Percentiles rank a stretch among this genome's conserved stretches.
phyloP scores from a whole-genome alignment of 2,329 filamentous ascomycete genomes.

The Aspergillus tanneri region DNA sequence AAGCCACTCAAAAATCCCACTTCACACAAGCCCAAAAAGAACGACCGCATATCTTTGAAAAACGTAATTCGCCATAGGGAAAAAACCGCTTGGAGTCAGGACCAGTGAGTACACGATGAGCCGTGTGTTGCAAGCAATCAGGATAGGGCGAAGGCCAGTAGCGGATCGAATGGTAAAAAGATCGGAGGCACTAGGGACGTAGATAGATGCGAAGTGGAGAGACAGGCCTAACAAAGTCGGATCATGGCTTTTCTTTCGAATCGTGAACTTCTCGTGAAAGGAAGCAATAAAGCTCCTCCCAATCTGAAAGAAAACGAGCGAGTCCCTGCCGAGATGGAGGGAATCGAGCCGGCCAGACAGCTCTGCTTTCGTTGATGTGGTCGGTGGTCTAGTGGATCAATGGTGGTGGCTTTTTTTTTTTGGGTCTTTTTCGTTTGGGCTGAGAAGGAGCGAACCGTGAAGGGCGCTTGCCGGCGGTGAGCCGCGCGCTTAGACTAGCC shows the following conservation, averaged over 20 bases:
- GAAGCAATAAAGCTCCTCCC: slow-evolving; percentile 9
- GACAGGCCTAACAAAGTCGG: slow-evolving; percentile 21
- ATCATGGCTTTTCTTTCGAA: slow-evolving; percentile 16
- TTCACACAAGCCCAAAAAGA: slow-evolving; percentile 46
- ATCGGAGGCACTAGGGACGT: neutral
- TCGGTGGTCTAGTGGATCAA: slow-evolving; percentile 3
- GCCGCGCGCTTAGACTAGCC: slow-evolving; percentile 18
- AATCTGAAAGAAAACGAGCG: neutral
- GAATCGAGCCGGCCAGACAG: neutral
- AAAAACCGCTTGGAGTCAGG: slow-evolving; percentile 27
- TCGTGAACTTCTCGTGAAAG: neutral
- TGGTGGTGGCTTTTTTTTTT: slow-evolving; percentile 7
- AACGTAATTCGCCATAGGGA: slow-evolving; percentile 44
- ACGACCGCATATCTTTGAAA: slow-evolving; percentile 47
- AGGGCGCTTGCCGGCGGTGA: slow-evolving; percentile 17
- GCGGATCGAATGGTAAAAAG: neutral
- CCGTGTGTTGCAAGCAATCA: slow-evolving; percentile 2
- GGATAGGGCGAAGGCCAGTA: slow-evolving; percentile 6
- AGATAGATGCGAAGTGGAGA: slow-evolving; percentile 5
- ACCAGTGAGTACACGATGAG: slow-evolving; percentile 18
- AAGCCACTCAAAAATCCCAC: slow-evolving; percentile 41
- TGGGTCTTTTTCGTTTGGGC: slow-evolving; percentile 17
- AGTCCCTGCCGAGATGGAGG: neutral
- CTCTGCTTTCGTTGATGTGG: neutral
- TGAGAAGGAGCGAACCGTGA: slow-evolving; percentile 19